Percentiles rank a stretch among this genome's conserved stretches.
These are phyloP conservation scores for Fusarium sp. DNA, from an alignment of 2,329 filamentous ascomycete species.

Conservation along the genomic window DNA sequence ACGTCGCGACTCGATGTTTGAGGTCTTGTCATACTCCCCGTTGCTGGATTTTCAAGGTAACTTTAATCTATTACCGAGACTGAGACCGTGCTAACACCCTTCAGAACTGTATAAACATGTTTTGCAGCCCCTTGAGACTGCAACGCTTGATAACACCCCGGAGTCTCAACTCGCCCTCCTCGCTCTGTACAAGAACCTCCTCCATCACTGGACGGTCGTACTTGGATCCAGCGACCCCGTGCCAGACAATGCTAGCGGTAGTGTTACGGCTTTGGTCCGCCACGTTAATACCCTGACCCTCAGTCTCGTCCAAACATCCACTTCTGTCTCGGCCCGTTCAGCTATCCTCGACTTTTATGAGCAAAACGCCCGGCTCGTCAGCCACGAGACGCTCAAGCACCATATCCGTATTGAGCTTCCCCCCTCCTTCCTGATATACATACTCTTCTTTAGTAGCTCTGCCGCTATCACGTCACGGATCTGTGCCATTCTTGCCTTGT, in stretches of 20 bases:
- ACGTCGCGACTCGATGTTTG: slow-evolving; percentile 66
- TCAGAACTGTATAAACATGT: slow-evolving; percentile 65
- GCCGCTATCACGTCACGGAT: slow-evolving; percentile 75
- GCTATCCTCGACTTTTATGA: slow-evolving; percentile 79
- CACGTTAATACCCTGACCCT: slow-evolving; percentile 70
- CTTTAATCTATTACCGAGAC: neutral
- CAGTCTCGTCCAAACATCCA: slow-evolving; percentile 68
- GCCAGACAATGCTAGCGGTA: slow-evolving; percentile 53
- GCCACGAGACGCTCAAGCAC: slow-evolving; percentile 62
- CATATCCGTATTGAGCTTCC: slow-evolving; percentile 77
- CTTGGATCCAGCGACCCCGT: slow-evolving; percentile 58
- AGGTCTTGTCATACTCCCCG: slow-evolving; percentile 68
- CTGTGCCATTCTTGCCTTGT: slow-evolving; percentile 76
- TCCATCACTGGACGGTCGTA: slow-evolving; percentile 69
- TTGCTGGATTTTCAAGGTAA: slow-evolving; percentile 69
- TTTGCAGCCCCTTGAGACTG: slow-evolving; percentile 65
- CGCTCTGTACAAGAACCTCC: slow-evolving; percentile 74
- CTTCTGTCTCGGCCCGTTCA: slow-evolving; percentile 61
- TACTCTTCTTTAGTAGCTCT: slow-evolving; percentile 75
- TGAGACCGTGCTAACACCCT: slow-evolving; percentile 39
- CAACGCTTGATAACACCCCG: slow-evolving; percentile 62
- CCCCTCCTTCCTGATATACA: slow-evolving; percentile 76
- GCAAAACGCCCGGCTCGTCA: slow-evolving; percentile 68
- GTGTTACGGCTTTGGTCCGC: slow-evolving; percentile 59
- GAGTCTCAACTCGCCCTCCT: slow-evolving; percentile 72